A percentile compares a stretch with the other conserved stretches of the same genome.
Evolutionary conservation across 768 basidiomycete species (phyloP).

Genomic region (Strobilomyces dryophilus): DNA sequence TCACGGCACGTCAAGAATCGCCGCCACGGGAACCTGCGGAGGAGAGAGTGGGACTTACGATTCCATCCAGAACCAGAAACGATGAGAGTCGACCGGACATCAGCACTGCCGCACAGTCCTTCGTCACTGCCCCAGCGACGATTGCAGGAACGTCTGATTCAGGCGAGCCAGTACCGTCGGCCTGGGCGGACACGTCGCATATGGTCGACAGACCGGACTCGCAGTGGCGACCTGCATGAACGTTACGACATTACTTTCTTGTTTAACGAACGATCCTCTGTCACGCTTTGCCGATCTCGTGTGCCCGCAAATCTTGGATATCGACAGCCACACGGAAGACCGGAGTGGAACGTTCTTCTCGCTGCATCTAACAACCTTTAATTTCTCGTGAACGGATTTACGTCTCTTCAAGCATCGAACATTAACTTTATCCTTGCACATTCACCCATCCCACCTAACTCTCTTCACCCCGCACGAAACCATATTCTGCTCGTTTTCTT

Average conservation of each 20-base stretch:
- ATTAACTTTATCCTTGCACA: constrained; percentile 14
- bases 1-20: constrained; percentile 18
- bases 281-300: background rate
- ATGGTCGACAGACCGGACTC: constrained; percentile 40
- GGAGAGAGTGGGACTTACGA: constrained; percentile 24
- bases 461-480: background rate
- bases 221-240: constrained; percentile 39
- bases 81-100: constrained; percentile 52
- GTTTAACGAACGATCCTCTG: background rate
- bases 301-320: constrained; percentile 10
- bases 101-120: constrained; percentile 66
- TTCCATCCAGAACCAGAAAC: constrained; percentile 22
- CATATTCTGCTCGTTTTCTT: background rate
- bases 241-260: background rate
- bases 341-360: constrained; percentile 4
- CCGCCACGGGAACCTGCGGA: constrained; percentile 9
- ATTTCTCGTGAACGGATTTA: background rate
- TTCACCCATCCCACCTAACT: background rate
- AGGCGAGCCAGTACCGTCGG: constrained; percentile 43
- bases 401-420: constrained; percentile 16
- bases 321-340: constrained; percentile 2
- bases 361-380: background rate
- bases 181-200: constrained; percentile 44
- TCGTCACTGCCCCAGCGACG: constrained; percentile 63
- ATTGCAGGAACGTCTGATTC: constrained; percentile 53